Evolutionary conservation across 805 yeast species (phyloP).

Genomic region (Myxozyma nipponensis): DNA sequence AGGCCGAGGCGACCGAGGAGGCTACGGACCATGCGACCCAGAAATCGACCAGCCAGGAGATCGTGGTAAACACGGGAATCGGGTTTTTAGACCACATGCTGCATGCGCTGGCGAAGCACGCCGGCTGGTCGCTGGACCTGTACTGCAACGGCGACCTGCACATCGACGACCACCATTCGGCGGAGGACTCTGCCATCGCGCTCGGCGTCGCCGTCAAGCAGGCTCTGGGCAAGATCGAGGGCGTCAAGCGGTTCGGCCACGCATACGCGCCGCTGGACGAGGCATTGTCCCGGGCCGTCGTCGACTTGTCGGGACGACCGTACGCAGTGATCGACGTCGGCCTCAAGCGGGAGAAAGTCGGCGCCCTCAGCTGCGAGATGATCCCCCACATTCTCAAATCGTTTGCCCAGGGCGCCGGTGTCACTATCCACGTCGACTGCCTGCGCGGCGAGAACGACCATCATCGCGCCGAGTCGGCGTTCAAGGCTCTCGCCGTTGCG

Average conservation of each 20-base stretch:
- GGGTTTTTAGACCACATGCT: slow-evolving; percentile 97
- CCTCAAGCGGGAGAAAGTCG: slow-evolving; percentile 85
- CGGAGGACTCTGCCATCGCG: slow-evolving; percentile 94
- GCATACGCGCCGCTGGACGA: slow-evolving; percentile 97
- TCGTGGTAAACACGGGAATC: slow-evolving; percentile 82
- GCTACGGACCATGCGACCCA: slow-evolving; percentile 57
- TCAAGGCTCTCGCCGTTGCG: slow-evolving; percentile 93
- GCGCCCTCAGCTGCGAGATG: slow-evolving; percentile 92
- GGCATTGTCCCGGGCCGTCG: slow-evolving; percentile 93
- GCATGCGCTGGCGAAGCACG: slow-evolving; percentile 93
- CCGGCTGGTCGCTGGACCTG: slow-evolving; percentile 89
- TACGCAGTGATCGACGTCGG: slow-evolving; percentile 87
- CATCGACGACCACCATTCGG: slow-evolving; percentile 95
- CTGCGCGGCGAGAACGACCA: slow-evolving; percentile 92
- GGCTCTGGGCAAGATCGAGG: slow-evolving; percentile 84
- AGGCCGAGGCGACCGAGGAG: slow-evolving; percentile 30
- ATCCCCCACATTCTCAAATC: slow-evolving; percentile 95
- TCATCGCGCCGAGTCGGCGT: slow-evolving; percentile 93
- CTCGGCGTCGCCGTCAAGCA: slow-evolving; percentile 83
- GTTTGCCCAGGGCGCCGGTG: slow-evolving; percentile 86
- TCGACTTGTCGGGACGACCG: slow-evolving; percentile 90
- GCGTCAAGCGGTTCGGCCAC: slow-evolving; percentile 86
- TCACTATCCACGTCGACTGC: slow-evolving; percentile 93
- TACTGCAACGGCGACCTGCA: slow-evolving; percentile 93
- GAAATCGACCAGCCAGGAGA: slow-evolving; percentile 63